phyloP scores from a whole-genome alignment of 768 basidiomycete genomes.

The Kwoniella heveanensis region DNA sequence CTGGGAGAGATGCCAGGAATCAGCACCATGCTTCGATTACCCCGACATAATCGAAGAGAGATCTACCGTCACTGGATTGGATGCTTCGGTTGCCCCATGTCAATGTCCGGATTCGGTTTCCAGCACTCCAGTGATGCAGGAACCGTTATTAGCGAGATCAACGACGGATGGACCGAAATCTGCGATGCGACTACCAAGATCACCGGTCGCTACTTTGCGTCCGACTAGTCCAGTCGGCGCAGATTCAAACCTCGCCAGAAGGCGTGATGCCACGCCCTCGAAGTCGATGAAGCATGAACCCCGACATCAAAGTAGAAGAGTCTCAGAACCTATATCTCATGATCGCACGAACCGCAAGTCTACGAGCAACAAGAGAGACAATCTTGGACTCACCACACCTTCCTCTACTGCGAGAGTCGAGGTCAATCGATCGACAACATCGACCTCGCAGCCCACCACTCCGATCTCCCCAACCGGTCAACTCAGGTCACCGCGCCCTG shows the following conservation, averaged over 20 bases:
- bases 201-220: too few species aligned
- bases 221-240: too few species aligned
- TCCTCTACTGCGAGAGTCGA: not conserved
- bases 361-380: not conserved
- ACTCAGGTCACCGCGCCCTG: too few species aligned
- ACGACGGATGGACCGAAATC: not conserved
- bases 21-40: slow-evolving; percentile 6
- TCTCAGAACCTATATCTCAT: not conserved
- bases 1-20: slow-evolving; percentile 15
- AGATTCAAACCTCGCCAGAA: too few species aligned
- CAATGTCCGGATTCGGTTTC: not conserved
- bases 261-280: not conserved
- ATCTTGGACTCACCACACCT: not conserved
- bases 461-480: too few species aligned
- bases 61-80: not conserved
- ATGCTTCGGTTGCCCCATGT: not conserved
- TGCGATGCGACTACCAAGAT: too few species aligned
- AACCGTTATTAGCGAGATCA: not conserved
- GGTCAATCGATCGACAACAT: too few species aligned
- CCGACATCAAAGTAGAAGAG: not conserved
- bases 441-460: not conserved
- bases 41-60: slow-evolving; percentile 4
- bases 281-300: not conserved
- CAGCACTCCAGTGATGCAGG: not conserved
- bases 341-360: not conserved